These are phyloP conservation scores for Blastocystis sp. DNA, from an alignment of 352 stramenopile genomes.

Conservation along the genomic window DNA sequence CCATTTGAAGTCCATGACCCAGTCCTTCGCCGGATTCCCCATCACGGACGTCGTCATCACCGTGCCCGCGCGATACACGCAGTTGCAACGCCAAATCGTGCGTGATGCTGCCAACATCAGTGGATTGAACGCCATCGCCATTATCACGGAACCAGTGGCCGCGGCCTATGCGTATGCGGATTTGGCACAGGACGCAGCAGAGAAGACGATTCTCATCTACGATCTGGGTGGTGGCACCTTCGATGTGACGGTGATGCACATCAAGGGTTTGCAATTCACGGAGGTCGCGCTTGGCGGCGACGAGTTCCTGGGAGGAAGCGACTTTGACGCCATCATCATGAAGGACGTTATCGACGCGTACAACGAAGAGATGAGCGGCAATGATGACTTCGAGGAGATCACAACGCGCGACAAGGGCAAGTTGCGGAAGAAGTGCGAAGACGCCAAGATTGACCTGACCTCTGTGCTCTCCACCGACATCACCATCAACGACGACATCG, in stretches of 20 bases:
- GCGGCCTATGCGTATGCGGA: constrained; percentile 78
- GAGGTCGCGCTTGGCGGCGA: constrained; percentile 97
- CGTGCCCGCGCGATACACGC: constrained; percentile 95
- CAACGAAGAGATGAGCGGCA: background rate
- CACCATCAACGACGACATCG: background rate
- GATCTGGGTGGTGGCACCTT: constrained; percentile 82
- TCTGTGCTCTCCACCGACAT: background rate
- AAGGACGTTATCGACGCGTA: background rate
- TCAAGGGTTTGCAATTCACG: constrained; percentile 97
- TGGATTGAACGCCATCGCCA: constrained; percentile 96
- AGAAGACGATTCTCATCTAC: constrained; percentile 77
- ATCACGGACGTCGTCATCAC: constrained; percentile 58
- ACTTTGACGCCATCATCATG: constrained; percentile 24
- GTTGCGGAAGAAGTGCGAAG: constrained; percentile 31
- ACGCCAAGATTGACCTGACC: constrained; percentile 43
- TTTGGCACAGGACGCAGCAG: constrained; percentile 74
- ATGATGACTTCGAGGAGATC: background rate
- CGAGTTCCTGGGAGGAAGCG: constrained; percentile 92
- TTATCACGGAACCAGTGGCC: constrained; percentile 82
- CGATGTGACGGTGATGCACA: constrained; percentile 97
- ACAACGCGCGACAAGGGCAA: background rate
- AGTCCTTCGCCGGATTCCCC: constrained; percentile 18
- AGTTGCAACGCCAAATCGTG: constrained; percentile 97
- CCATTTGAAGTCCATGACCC: background rate
- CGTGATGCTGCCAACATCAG: constrained; percentile 98